These are phyloP conservation scores for Jaltomata sinuosa DNA, from an alignment of 257 asterid genomes.

Conservation along the genomic window DNA sequence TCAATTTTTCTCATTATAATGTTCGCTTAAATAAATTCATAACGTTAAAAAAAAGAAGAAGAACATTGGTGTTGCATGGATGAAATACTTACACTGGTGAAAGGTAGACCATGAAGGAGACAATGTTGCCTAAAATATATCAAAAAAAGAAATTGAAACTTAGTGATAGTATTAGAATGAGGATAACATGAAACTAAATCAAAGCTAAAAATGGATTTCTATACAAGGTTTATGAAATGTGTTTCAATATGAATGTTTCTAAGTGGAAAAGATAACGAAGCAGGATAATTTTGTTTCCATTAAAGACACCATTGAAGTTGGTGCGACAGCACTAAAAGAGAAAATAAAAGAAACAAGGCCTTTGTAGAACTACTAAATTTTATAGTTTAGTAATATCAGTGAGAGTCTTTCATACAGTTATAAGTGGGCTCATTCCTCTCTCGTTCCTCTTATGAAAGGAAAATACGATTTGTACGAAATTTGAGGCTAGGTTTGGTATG, in stretches of 20 bases:
- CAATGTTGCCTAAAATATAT: slow-evolving; percentile 37
- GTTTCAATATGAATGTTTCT: not conserved
- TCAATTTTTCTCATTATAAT: not conserved
- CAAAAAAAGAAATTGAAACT: not conserved
- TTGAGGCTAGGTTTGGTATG: not conserved
- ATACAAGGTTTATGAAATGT: not conserved
- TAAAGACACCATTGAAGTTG: not conserved
- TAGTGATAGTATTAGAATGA: not conserved
- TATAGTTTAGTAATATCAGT: not conserved
- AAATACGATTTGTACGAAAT: not conserved
- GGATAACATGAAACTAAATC: not conserved
- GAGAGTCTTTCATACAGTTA: not conserved
- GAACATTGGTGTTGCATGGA: not conserved
- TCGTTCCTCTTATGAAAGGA: not conserved
- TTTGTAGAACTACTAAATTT: not conserved
- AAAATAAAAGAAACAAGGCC: not conserved
- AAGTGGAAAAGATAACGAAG: not conserved
- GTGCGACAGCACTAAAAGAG: not conserved
- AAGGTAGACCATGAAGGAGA: slow-evolving; percentile 61
- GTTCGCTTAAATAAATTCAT: not conserved
- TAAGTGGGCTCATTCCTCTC: not conserved
- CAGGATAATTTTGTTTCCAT: not conserved
- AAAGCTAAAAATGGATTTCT: not conserved
- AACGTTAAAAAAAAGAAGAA: not conserved
- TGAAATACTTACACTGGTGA: slow-evolving; percentile 45